Evolutionary conservation across 495 filamentous ascomycete genomes (phyloP), one percentile per base, ranked within the genome.

Genomic region (Xylaria intraflava): DNA sequence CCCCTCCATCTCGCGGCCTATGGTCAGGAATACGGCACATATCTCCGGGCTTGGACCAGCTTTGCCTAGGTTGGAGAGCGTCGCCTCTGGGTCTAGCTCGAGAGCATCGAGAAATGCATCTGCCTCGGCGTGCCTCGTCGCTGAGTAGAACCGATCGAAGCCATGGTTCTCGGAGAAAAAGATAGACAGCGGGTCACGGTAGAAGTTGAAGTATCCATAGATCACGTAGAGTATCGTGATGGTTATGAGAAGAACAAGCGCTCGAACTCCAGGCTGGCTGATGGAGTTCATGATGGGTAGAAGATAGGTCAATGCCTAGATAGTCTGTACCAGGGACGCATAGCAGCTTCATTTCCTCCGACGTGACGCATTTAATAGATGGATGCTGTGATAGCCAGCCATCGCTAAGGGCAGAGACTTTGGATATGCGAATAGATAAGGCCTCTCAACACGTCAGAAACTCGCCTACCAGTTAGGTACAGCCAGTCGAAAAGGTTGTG

Each of bases 151-250:
- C 36, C 58, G 63, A 24, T 71, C 66, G 60, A 66, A 71, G 45
- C 64, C 69, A 57, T 63, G 55, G 2, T 71, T 49, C 19, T 61
- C 62, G 31, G 58, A 61, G 57, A 71, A 72, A 54, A 72, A 72
- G 27, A 69, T 67, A 45, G 68, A 71, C 5, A 71, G 61, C 7
- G 69, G 71, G 46, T 74, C 67, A 53, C 71, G 69, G 59, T 70
- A 74, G 38, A 70, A 72, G 42, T 59, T 52, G 35, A 63, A 38
- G 6, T 56, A 59, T 17, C 67, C 62, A 50, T 67, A 71, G 19
- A 61, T 49, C 30, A 52, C 47, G 43, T 66, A 66, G 24, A 64
- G 24, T 20, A 33, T 53, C 26, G 60, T 56, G 46, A 64, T 16
- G 10, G 29, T 24, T 20, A 58, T 12, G 43, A 66, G 64, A 26